Evolutionary conservation across 2,329 filamentous ascomycete species (phyloP).

Genomic region (Monosporascus cannonballus): DNA sequence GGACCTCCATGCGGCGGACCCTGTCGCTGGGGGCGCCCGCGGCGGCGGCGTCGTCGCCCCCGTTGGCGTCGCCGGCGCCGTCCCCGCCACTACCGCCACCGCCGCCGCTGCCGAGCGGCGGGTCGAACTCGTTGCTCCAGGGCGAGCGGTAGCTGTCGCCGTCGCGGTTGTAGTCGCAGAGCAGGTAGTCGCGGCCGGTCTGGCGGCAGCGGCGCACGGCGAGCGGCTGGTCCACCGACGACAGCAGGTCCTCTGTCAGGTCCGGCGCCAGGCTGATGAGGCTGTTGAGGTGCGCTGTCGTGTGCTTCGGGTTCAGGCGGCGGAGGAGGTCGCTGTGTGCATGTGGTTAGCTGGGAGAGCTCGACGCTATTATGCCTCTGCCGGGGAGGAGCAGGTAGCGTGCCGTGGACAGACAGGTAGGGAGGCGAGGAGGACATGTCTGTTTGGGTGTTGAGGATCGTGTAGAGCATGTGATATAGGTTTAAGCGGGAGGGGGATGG

Average conservation of each 20-base stretch:
- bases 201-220: constrained; percentile 79
- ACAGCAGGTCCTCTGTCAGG: constrained; percentile 94
- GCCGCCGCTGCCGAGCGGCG: constrained; percentile 63
- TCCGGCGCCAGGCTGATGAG: constrained; percentile 86
- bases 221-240: constrained; percentile 94
- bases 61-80: constrained; percentile 17
- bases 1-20: constrained; percentile 88
- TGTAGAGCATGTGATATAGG: neutral
- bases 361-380: too few relatives aligned
- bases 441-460: neutral
- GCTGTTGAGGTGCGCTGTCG: constrained; percentile 76
- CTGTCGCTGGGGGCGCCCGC: constrained; percentile 84
- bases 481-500: constrained; percentile 4
- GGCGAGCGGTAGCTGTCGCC: constrained; percentile 95
- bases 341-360: constrained; percentile 3
- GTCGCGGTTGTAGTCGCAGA: constrained; percentile 99
- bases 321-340: constrained; percentile 83
- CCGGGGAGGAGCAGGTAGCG: too few relatives aligned
- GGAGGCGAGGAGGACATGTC: too few relatives aligned
- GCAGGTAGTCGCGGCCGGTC: constrained; percentile 88
- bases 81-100: constrained; percentile 41
- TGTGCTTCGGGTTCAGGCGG: constrained; percentile 91
- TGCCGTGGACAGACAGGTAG: too few relatives aligned
- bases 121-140: constrained; percentile 99
- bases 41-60: constrained; percentile 55